These are phyloP conservation scores for slime mould (Dictyostelium discoideum) DNA, from an alignment of 78 protist genomes.

Conservation along the genomic window DNA sequence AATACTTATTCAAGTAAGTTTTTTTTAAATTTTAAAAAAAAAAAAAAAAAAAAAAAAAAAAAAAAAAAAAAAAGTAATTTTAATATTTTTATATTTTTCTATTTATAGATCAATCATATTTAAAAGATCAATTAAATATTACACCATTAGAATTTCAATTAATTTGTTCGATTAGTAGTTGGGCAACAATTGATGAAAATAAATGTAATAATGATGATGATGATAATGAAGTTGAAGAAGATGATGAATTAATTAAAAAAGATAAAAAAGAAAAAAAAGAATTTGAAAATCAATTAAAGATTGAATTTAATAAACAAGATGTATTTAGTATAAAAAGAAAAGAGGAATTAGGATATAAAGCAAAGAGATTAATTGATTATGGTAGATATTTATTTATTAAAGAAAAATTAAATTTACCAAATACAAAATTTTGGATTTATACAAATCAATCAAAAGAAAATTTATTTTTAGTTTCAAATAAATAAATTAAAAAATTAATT, in stretches of 20 bases:
- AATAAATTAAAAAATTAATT: not conserved
- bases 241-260: not conserved
- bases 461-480: conserved; percentile 10
- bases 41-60: too few species aligned
- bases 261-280: conserved; percentile 3
- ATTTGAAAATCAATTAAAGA: not conserved
- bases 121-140: conserved; percentile 19
- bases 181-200: conserved; percentile 61
- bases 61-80: not conserved
- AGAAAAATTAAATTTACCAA: not conserved
- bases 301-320: not conserved
- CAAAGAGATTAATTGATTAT: conserved; percentile 63
- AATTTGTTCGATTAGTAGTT: conserved; percentile 54
- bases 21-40: not conserved
- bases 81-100: too few species aligned
- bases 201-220: not conserved
- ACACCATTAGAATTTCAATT: conserved; percentile 50
- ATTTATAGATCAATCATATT: conserved; percentile 34
- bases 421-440: conserved; percentile 8
- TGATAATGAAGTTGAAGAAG: not conserved
- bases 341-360: conserved; percentile 69
- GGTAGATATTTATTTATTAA: conserved; percentile 46
- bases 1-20: conserved; percentile 56
- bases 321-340: conserved; percentile 43
- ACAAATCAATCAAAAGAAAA: conserved; percentile 56